Conservation (phyloP, 1,284 basidiomycete genomes). For the Pseudozyma pruni region DNA sequence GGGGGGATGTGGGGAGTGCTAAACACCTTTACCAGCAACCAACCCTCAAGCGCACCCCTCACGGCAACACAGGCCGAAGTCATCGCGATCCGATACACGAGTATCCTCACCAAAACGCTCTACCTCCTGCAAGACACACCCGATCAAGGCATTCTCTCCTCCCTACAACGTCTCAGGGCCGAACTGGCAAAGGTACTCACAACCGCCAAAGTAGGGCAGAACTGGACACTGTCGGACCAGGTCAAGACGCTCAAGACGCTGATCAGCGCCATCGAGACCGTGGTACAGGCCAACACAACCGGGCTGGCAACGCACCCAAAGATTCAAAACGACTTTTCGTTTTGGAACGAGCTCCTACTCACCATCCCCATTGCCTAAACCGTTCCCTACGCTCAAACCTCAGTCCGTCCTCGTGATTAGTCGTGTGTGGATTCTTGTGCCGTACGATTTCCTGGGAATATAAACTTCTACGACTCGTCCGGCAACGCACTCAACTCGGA, state of each 20-base stretch:
- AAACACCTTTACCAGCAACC: conserved; percentile 1
- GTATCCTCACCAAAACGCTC: conserved; percentile 33
- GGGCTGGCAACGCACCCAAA: conserved; percentile 3
- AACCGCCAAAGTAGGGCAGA: not conserved
- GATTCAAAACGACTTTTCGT: conserved; percentile 46
- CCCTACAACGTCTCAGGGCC: conserved; percentile 11
- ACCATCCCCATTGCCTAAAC: not conserved
- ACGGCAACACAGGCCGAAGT: not conserved
- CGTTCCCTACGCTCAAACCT: not conserved
- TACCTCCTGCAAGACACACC: conserved; percentile 7
- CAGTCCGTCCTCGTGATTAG: no score
- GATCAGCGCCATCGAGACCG: conserved; percentile 3
- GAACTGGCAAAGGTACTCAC: conserved; percentile 12
- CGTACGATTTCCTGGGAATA: no score
- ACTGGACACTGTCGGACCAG: not conserved
- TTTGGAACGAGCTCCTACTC: conserved; percentile 27
- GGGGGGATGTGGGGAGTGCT: conserved; percentile 10
- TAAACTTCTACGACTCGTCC: conserved; percentile 19
- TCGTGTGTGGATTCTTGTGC: no score
- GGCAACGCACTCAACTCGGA: conserved; percentile 23
- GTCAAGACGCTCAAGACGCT: not conserved
- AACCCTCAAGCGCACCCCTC: not conserved
- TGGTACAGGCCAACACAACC: conserved; percentile 1
- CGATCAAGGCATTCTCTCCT: conserved; percentile 21
- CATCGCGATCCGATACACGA: conserved; percentile 25